Base-by-base conservation (phyloP, 192 early-diverging fungal species). In the Coemansia sp. region DNA sequence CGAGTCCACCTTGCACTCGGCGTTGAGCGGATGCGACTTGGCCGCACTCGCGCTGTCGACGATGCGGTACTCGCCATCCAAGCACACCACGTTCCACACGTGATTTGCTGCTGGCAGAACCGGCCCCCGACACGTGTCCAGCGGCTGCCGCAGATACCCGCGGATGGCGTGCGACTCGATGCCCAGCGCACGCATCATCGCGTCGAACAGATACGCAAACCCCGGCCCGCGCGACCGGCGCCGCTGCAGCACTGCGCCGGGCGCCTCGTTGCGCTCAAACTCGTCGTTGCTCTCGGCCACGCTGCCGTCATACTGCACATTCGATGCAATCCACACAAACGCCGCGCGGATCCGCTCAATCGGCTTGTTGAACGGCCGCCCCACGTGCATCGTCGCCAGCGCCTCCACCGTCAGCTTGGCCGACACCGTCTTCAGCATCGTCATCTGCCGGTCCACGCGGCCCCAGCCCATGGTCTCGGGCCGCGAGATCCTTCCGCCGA, bases 291-390 rank as follows among this genome's bases (percentile, higher is more conserved):
- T 77, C 57, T 77, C 69, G 16, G 84, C 67, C 0, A 53, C 41
- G 41, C 75, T 79, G 13, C 68, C 57, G 59, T 85, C 84, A 50
- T 78, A 85, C 59, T 72, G 67, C 48, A 92, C 87, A 65, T 92
- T 92, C 42, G 85, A 84, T 40, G 86, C 85, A 9, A 92, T 82
- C 90, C 90, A 92, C 7, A 83, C 75, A 78, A 90, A 92, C 18
- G 87, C 79, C 12, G 85, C 86, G 6, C 90, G 85, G n/a, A 87
- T 71, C 26, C 87, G 87, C 57, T 86, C 85, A 1, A 88, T 54
- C 2, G 86, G 84, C 13, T 76, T 83, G 48, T 81, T 82, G 56
- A 90, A 92, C 1, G 90, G 90, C 40, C 90, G 85, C 4, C 84
- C 85, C 11, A 92, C 72, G 52, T 87, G 88, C 81, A 87, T 87